These are phyloP conservation scores for Draba incana DNA, from an alignment of 345 rosid species.

Conservation along the genomic window DNA sequence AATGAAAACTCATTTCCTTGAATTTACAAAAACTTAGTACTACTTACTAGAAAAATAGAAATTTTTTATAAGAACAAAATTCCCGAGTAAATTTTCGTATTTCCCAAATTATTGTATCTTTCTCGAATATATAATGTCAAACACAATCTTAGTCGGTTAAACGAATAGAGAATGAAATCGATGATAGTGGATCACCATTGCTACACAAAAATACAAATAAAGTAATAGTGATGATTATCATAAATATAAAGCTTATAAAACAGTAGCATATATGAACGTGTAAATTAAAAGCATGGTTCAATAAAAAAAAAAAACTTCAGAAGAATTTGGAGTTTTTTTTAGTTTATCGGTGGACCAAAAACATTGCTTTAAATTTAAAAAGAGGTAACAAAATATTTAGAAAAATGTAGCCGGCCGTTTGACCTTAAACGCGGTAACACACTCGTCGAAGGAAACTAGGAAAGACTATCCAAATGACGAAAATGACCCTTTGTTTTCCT, in stretches of 20 bases:
- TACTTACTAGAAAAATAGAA: not conserved
- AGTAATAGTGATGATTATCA: conserved; percentile 3
- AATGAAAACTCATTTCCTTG: not conserved
- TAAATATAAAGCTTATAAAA: conserved; percentile 1
- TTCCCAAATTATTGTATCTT: conserved; percentile 6
- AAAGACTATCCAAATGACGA: conserved; percentile 4
- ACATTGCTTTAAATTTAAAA: not conserved
- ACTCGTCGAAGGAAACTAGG: conserved; percentile 29
- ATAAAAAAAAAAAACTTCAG: not conserved
- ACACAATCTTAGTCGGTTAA: conserved; percentile 19
- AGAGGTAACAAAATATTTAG: not conserved
- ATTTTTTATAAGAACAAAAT: not conserved
- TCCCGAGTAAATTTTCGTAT: conserved; percentile 6
- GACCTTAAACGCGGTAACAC: conserved; percentile 36
- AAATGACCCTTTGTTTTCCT: not conserved
- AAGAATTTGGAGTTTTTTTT: not conserved
- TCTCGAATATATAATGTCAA: not conserved
- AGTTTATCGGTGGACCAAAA: not conserved
- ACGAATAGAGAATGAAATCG: conserved; percentile 22
- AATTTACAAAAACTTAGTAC: not conserved
- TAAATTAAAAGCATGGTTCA: not conserved
- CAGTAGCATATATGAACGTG: not conserved
- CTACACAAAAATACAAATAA: not conserved
- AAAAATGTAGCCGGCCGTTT: conserved; percentile 22
- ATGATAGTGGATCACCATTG: conserved; percentile 31